Conservation (phyloP, 192 early-diverging fungal species). For the Anaeromyces robustus region DNA sequence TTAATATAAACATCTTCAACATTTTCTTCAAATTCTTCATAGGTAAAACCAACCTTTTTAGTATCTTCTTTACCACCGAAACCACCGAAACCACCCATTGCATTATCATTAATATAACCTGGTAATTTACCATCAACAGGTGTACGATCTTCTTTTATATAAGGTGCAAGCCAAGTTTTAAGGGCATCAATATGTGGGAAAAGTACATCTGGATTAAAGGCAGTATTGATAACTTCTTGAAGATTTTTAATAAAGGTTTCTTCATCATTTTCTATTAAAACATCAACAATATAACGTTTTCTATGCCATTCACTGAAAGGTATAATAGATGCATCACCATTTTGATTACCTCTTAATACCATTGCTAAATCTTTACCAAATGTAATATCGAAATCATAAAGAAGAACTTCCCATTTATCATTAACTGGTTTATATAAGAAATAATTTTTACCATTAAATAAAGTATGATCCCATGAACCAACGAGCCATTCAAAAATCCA, state of each 20-base stretch:
- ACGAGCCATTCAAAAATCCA: background rate
- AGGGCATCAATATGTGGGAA: background rate
- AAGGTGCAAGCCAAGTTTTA: background rate
- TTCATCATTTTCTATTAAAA: background rate
- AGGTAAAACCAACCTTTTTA: background rate
- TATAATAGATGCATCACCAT: background rate
- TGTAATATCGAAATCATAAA: background rate
- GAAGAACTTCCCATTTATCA: background rate
- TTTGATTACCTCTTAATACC: background rate
- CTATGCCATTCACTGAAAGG: background rate
- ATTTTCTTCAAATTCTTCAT: background rate
- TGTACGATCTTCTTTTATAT: background rate
- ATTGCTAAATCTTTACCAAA: background rate
- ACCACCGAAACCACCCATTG: background rate
- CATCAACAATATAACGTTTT: background rate
- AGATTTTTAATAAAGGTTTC: background rate
- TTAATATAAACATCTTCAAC: background rate
- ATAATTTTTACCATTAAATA: background rate
- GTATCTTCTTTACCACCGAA: too few relatives aligned
- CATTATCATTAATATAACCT: background rate
- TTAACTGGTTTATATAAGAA: background rate
- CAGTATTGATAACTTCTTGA: background rate
- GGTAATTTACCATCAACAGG: background rate
- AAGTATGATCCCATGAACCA: background rate
- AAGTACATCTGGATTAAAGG: background rate